Base-by-base conservation (phyloP, 129 eudicot species). In the Flaveria sonorensis region DNA sequence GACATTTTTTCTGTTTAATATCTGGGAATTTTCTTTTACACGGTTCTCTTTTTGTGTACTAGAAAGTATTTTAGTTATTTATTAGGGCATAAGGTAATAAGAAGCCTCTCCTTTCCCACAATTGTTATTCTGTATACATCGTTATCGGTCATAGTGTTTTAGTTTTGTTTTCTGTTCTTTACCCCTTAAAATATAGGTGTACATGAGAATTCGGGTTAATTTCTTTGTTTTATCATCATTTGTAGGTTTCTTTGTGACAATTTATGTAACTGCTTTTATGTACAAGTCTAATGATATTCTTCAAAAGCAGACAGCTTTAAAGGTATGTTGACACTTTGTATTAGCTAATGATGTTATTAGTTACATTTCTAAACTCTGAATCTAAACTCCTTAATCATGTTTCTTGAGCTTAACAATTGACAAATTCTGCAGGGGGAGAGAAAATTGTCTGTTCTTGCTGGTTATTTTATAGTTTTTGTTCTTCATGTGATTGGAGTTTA, bases 231-330 rank as follows among this genome's bases (percentile, higher is more conserved):
- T 23, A n/a, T 81, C 68, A 60, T 66, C 47, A 39, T 16, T 74
- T 82, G 79, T 82, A 92, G 97, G 97, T 74, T 92, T 92, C 83
- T 86, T 87, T 82, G 89, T 87, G 81, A 79, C 96, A 23, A 85
- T 89, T 28, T 92, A 79, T 70, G 74, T 84, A 23, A 89, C 90
- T 76, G 92, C 89, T 51, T 73, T 89, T 85, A 81, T 89, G 92
- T 89, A 85, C 89, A 92, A 92, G 86, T 92, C 97, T 46, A 89
- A 92, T 78, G 96, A 85, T 61, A 92, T 92, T 78, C 89, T 92
- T 65, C 87, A 87, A 65, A 92, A 87, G 83, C 97, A 92, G 84
- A 86, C 93, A 23, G 90, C 90, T 79, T 75, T 88, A 72, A 88
- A 88, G 93, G 93, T 88, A 40, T 36, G 7, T 14, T 52, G 6